phyloP scores from a whole-genome alignment of 805 yeast species.

The Sungouiella blattae region DNA sequence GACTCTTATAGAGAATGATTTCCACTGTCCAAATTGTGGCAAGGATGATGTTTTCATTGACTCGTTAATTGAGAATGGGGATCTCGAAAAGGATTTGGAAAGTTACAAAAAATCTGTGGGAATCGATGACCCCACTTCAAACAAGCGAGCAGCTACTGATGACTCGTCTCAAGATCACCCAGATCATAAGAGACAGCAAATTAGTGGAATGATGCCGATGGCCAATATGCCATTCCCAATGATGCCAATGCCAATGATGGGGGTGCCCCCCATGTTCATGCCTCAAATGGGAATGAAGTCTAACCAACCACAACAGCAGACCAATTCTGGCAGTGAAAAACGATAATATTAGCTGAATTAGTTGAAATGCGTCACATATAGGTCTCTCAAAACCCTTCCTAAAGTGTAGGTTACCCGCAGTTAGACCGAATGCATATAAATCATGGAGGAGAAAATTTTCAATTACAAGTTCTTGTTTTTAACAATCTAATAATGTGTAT shows the following conservation, averaged over 20 bases:
- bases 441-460: conserved; percentile 4
- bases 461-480: neutral
- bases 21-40: conserved; percentile 85
- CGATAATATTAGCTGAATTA: no score
- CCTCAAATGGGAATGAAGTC: conserved; percentile 3
- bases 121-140: conserved; percentile 28
- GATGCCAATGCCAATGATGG: conserved; percentile 15
- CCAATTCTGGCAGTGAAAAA: no score
- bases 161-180: conserved; percentile 13
- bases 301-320: no score
- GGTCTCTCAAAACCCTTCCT: no score
- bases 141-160: conserved; percentile 13
- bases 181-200: conserved; percentile 26
- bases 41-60: conserved; percentile 74
- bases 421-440: conserved; percentile 1
- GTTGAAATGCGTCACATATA: no score
- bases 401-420: conserved; percentile 12
- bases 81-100: conserved; percentile 52
- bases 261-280: conserved; percentile 14
- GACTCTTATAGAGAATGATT: conserved; percentile 72
- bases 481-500: conserved; percentile 2
- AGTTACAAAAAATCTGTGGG: conserved; percentile 45
- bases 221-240: conserved; percentile 17
- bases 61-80: conserved; percentile 58
- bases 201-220: conserved; percentile 11